phyloP scores from a whole-genome alignment of 177 flowering plant genomes.

The Tripterygium wilfordii region DNA sequence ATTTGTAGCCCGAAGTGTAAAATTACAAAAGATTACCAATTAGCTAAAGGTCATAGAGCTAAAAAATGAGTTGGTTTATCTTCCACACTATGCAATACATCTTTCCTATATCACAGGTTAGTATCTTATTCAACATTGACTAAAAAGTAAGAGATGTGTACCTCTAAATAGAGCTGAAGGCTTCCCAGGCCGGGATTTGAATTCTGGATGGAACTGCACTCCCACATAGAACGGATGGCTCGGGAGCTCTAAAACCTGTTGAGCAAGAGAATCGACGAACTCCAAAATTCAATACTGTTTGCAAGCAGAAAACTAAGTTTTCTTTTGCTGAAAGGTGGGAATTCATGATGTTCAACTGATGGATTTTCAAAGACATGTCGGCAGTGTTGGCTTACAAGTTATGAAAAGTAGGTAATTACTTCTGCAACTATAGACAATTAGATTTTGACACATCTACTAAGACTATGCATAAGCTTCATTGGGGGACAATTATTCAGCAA shows the following conservation, averaged over 20 bases:
- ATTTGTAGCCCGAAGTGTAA: too few relatives aligned
- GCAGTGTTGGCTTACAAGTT: too few relatives aligned
- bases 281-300: background rate
- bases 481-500: background rate
- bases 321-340: background rate
- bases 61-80: too few relatives aligned
- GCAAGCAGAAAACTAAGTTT: too few relatives aligned
- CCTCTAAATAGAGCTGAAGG: slow-evolving; percentile 89
- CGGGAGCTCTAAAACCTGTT: slow-evolving; percentile 83
- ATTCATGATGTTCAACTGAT: background rate
- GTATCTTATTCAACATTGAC: too few relatives aligned
- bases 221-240: slow-evolving; percentile 88
- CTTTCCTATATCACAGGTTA: too few relatives aligned
- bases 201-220: slow-evolving; percentile 98
- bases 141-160: slow-evolving; percentile 13
- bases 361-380: background rate
- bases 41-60: too few relatives aligned
- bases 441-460: background rate
- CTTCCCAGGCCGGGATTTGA: slow-evolving; percentile 88
- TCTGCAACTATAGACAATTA: background rate
- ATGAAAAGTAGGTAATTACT: too few relatives aligned
- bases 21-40: too few relatives aligned
- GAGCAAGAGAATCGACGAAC: slow-evolving; percentile 1
- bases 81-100: too few relatives aligned
- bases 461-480: background rate